Conservation (phyloP, 2,329 filamentous ascomycete species). For the Rhinocladiella mackenziei region DNA sequence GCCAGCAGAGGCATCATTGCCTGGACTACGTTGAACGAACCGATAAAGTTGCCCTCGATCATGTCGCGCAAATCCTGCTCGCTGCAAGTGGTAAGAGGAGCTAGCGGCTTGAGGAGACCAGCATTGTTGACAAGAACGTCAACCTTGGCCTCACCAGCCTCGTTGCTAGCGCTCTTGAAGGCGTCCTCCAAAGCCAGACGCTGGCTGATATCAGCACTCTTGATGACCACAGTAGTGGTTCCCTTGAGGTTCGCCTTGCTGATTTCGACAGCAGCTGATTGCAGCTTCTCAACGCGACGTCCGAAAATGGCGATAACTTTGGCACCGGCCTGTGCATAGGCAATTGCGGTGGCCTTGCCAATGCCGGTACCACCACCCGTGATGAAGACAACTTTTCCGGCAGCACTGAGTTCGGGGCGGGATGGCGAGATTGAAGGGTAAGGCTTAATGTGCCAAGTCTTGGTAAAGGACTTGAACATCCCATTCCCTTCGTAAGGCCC, state of each 20-base stretch:
- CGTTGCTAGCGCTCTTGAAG: conserved; percentile 7
- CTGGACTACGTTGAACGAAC: conserved; percentile 15
- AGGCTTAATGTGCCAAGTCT: conserved; percentile 35
- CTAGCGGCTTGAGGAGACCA: background rate
- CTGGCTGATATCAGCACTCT: conserved; percentile 7
- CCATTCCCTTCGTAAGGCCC: conserved; percentile 18
- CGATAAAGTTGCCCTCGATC: conserved; percentile 13
- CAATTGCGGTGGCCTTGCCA: conserved; percentile 52
- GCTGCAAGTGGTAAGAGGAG: conserved; percentile 4
- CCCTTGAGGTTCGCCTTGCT: conserved; percentile 9
- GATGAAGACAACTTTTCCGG: conserved; percentile 46
- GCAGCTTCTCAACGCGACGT: conserved; percentile 33
- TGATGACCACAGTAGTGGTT: conserved; percentile 2
- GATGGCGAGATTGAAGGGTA: conserved; percentile 41
- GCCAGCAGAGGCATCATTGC: conserved; percentile 12
- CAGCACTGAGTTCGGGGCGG: conserved; percentile 31
- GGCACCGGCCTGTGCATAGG: conserved; percentile 53
- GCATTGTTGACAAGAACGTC: conserved; percentile 15
- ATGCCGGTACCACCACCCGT: conserved; percentile 55
- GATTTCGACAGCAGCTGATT: conserved; percentile 15
- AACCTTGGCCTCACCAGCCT: conserved; percentile 6
- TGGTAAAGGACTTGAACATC: conserved; percentile 31
- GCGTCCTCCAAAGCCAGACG: conserved; percentile 5
- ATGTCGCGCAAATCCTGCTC: conserved; percentile 8
- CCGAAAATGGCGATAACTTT: conserved; percentile 52